Evolutionary conservation across 768 basidiomycete genomes (phyloP).

Genomic region (Russula griseocarnosa): DNA sequence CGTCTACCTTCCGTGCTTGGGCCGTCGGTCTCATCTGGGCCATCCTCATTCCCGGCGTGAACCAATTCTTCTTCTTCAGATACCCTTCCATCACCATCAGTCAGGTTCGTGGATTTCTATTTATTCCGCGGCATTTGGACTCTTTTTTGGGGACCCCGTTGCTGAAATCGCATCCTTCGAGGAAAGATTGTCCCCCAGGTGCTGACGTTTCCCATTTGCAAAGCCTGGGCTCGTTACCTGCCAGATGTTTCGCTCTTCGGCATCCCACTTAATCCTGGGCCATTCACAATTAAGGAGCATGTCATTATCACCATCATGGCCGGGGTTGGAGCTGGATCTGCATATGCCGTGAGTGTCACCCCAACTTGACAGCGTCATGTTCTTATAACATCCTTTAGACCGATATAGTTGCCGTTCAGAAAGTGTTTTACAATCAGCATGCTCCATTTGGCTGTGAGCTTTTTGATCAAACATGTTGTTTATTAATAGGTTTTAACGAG

Average conservation of each 20-base stretch:
- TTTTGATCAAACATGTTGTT: neutral
- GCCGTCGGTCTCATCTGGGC: conserved; percentile 44
- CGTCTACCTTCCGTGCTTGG: conserved; percentile 39
- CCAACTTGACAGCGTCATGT: neutral
- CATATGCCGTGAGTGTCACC: conserved; percentile 33
- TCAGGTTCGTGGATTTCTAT: conserved; percentile 27
- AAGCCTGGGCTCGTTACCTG: conserved; percentile 51
- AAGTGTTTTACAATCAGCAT: conserved; percentile 43
- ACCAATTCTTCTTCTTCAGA: conserved; percentile 75
- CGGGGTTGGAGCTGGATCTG: conserved; percentile 35
- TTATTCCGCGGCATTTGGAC: neutral
- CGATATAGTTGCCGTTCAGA: conserved; percentile 46
- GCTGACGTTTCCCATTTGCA: conserved; percentile 61
- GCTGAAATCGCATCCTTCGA: neutral
- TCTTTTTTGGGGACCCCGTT: neutral
- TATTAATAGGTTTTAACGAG: neutral
- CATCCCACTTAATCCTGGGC: conserved; percentile 56
- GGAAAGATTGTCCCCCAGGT: conserved; percentile 59
- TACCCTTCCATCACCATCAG: conserved; percentile 46
- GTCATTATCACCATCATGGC: conserved; percentile 48
- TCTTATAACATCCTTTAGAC: conserved; percentile 30
- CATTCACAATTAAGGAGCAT: conserved; percentile 73
- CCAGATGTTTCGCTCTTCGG: conserved; percentile 54
- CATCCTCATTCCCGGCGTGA: conserved; percentile 63
- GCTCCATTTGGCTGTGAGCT: conserved; percentile 36